These are phyloP conservation scores for Candida fluviatilis DNA, from an alignment of 805 yeast species.

Conservation along the genomic window DNA sequence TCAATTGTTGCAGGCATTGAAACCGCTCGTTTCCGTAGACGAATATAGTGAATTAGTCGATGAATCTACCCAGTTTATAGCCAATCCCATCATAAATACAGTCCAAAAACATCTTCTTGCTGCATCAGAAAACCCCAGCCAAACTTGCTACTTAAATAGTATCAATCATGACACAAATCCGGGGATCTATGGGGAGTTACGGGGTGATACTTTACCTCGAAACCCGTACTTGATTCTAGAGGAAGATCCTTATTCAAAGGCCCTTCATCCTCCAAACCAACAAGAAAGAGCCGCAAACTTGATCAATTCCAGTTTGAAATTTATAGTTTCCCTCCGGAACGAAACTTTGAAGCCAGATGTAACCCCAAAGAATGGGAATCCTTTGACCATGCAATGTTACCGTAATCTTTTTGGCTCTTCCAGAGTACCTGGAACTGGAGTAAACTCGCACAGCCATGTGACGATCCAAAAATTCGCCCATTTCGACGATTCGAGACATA, in stretches of 20 bases:
- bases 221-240: slow-evolving; percentile 74
- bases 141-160: slow-evolving; percentile 50
- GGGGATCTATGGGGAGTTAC: slow-evolving; percentile 57
- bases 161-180: slow-evolving; percentile 48
- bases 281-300: slow-evolving; percentile 64
- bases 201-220: slow-evolving; percentile 68
- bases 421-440: slow-evolving; percentile 35
- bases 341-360: slow-evolving; percentile 54
- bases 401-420: slow-evolving; percentile 66
- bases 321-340: slow-evolving; percentile 54
- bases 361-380: slow-evolving; percentile 46
- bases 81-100: slow-evolving; percentile 36
- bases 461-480: slow-evolving; percentile 30
- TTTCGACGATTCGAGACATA: slow-evolving; percentile 41
- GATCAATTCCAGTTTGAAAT: slow-evolving; percentile 62
- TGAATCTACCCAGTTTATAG: slow-evolving; percentile 43
- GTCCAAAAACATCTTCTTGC: slow-evolving; percentile 53
- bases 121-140: slow-evolving; percentile 39
- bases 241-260: slow-evolving; percentile 62
- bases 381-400: slow-evolving; percentile 67
- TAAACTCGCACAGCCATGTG: slow-evolving; percentile 22
- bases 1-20: slow-evolving; percentile 52
- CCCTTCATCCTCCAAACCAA: slow-evolving; percentile 59
- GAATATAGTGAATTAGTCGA: slow-evolving; percentile 45
- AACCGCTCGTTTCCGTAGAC: slow-evolving; percentile 54